Evolutionary conservation across 192 early-diverging fungal species (phyloP).

Genomic region (Rhizophlyctis rosea): DNA sequence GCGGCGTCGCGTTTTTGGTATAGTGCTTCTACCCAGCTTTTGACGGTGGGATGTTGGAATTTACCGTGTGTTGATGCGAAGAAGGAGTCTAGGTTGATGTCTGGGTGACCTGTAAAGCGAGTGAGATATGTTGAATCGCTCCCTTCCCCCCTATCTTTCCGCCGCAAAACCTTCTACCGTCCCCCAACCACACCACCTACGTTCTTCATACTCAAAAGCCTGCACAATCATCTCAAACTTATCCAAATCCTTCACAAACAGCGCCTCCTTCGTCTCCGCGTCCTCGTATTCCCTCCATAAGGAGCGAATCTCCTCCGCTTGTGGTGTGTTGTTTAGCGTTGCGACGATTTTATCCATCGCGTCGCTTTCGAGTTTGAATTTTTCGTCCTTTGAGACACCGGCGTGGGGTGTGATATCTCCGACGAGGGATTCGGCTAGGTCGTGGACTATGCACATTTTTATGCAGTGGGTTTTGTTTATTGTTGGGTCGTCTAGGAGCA

Average conservation of each 20-base stretch:
- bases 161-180: not conserved
- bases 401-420: conserved; percentile 89
- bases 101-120: conserved; percentile 44
- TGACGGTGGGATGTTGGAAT: conserved; percentile 80
- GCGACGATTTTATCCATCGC: conserved; percentile 63
- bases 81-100: conserved; percentile 67
- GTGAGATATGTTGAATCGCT: not conserved
- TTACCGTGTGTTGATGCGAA: conserved; percentile 77
- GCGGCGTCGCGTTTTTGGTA: conserved; percentile 33
- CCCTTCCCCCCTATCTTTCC: not conserved
- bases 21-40: conserved; percentile 80
- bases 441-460: conserved; percentile 93
- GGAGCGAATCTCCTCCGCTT: conserved; percentile 67
- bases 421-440: conserved; percentile 81
- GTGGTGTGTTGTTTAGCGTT: conserved; percentile 50
- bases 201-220: conserved; percentile 85
- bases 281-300: conserved; percentile 90
- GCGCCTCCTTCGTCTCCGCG: conserved; percentile 66
- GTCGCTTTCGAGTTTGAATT: conserved; percentile 65
- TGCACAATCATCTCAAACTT: conserved; percentile 97
- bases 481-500: conserved; percentile 70
- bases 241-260: conserved; percentile 86
- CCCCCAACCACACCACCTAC: conserved; percentile 34
- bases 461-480: conserved; percentile 19
- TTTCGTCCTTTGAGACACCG: conserved; percentile 75